A percentile compares a stretch with the other conserved stretches of the same genome.
Evolutionary conservation across 1,139 yeast genomes (phyloP).

Genomic region (Candida labiduridarum): DNA sequence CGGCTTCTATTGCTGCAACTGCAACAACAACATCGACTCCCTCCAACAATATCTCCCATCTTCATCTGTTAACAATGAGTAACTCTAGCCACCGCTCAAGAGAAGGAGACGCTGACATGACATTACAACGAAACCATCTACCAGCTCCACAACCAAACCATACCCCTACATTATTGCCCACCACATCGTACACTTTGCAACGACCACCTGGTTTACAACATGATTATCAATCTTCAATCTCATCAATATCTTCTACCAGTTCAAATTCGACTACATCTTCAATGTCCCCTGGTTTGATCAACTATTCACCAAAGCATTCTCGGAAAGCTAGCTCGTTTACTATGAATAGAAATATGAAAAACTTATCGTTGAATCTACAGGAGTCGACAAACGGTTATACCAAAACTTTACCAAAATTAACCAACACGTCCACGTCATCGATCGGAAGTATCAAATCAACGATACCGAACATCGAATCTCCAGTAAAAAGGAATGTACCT

Average conservation of each 20-base stretch:
- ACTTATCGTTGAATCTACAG: constrained; percentile 33
- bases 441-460: constrained; percentile 11
- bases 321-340: constrained; percentile 30
- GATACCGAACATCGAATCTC: constrained; percentile 11
- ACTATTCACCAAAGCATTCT: constrained; percentile 43
- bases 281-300: constrained; percentile 19
- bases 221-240: constrained; percentile 11
- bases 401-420: constrained; percentile 5
- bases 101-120: background rate
- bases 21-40: constrained; percentile 2
- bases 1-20: constrained; percentile 1
- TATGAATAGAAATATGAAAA: constrained; percentile 35
- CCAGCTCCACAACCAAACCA: background rate
- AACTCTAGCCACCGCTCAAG: background rate
- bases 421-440: constrained; percentile 10
- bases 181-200: constrained; percentile 8
- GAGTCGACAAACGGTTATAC: constrained; percentile 13
- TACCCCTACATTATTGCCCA: constrained; percentile 1
- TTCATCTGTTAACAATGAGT: background rate
- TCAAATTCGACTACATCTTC: constrained; percentile 8
- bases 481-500: constrained; percentile 12
- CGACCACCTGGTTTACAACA: constrained; percentile 11
- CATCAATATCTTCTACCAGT: constrained; percentile 13
- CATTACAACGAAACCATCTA: too few species aligned
- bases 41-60: background rate